Conservation (phyloP, 2,329 filamentous ascomycete species). For the Chaetomium globosum region DNA sequence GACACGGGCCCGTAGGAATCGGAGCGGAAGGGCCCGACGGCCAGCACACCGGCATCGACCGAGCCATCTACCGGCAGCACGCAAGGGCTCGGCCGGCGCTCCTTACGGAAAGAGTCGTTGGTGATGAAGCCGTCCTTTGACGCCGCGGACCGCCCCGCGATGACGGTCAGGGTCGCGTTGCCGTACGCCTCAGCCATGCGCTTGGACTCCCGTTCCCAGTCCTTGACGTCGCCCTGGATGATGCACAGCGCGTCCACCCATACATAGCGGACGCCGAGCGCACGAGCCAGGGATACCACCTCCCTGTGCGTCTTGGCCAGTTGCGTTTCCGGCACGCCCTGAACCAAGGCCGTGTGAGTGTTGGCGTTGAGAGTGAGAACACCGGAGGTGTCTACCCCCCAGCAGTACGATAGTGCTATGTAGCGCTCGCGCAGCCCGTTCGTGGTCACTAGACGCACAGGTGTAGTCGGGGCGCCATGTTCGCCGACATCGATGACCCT, state of each 20-base stretch:
- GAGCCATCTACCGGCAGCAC: conserved; percentile 5
- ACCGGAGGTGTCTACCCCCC: conserved; percentile 1
- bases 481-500: conserved; percentile 4
- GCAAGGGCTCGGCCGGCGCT: conserved; percentile 6
- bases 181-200: conserved; percentile 1
- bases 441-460: neutral
- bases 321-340: conserved; percentile 2
- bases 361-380: conserved; percentile 1
- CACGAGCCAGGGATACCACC: conserved; percentile 1
- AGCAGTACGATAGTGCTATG: conserved; percentile 6
- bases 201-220: conserved; percentile 7
- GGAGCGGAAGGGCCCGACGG: neutral
- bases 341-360: neutral
- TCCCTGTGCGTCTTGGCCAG: conserved; percentile 6
- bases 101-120: neutral
- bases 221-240: conserved; percentile 2
- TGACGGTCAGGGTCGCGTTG: conserved; percentile 9
- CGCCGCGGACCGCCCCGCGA: conserved; percentile 8
- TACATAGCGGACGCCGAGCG: conserved; percentile 3
- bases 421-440: neutral
- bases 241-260: conserved; percentile 8
- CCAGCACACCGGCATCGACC: conserved; percentile 2
- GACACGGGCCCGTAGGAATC: neutral
- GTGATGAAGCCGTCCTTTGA: conserved; percentile 6
- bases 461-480: conserved; percentile 1